phyloP scores from a whole-genome alignment of 129 eudicot species.

The Tagetes patula region DNA sequence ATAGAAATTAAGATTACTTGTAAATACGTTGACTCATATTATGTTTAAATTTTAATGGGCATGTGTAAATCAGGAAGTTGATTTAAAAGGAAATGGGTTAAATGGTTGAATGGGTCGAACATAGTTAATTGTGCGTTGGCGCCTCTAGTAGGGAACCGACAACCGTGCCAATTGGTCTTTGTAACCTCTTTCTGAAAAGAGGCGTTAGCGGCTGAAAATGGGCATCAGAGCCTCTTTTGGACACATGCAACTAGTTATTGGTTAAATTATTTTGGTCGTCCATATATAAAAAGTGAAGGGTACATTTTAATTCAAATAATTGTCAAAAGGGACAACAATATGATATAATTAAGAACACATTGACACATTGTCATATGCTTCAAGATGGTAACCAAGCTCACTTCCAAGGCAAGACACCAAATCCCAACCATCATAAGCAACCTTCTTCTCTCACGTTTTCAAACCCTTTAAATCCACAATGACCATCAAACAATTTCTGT shows the following conservation, averaged over 20 bases:
- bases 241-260: too few relatives aligned
- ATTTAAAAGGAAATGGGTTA: background rate
- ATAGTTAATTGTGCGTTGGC: too few relatives aligned
- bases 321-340: too few relatives aligned
- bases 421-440: conserved; percentile 25
- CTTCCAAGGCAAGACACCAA: conserved; percentile 32
- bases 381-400: conserved; percentile 14
- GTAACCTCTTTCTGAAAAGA: too few relatives aligned
- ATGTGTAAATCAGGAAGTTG: background rate
- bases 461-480: conserved; percentile 23
- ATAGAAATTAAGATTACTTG: background rate
- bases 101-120: too few relatives aligned
- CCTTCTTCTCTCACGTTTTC: conserved; percentile 18
- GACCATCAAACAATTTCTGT: background rate
- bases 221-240: too few relatives aligned
- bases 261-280: too few relatives aligned
- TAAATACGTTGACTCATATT: background rate
- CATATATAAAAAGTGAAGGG: too few relatives aligned
- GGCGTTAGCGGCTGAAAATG: too few relatives aligned
- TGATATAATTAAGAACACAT: background rate
- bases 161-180: too few relatives aligned
- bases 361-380: conserved; percentile 19
- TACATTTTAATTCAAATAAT: too few relatives aligned
- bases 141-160: too few relatives aligned
- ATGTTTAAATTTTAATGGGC: background rate